Evolutionary conservation across 345 rosid species (phyloP).

Genomic region (Rhodomyrtus tomentosa): DNA sequence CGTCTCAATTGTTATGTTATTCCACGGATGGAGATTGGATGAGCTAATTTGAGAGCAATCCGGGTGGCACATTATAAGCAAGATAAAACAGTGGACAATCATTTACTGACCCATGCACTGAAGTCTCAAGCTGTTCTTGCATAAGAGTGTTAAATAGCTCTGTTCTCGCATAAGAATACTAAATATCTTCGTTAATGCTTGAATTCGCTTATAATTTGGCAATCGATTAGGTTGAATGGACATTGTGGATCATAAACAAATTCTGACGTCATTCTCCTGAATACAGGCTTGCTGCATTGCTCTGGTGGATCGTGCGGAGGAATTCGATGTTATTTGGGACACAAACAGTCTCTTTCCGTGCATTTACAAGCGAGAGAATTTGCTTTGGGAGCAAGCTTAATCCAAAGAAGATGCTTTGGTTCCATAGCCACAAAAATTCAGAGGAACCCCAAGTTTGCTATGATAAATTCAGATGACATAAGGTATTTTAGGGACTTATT

Average conservation of each 20-base stretch:
- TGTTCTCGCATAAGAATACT: not conserved
- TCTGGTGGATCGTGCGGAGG: not conserved
- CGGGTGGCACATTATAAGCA: not conserved
- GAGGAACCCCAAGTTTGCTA: constrained; percentile 60
- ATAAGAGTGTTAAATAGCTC: not conserved
- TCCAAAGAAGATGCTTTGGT: constrained; percentile 32
- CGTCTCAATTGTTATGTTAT: not conserved
- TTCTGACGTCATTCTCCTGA: not conserved
- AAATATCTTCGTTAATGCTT: not conserved
- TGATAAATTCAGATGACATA: constrained; percentile 51
- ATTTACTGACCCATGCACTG: not conserved
- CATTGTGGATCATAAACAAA: not conserved
- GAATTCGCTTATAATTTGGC: not conserved
- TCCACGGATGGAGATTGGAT: not conserved
- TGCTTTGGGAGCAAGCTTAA: constrained; percentile 2
- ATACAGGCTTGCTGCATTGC: not conserved
- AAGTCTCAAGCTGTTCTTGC: not conserved
- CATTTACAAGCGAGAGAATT: not conserved
- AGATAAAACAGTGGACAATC: not conserved
- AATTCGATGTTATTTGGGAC: not conserved
- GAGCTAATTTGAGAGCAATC: not conserved
- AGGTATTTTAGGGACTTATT: constrained; percentile 49
- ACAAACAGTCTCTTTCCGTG: not conserved
- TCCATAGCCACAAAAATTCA: constrained; percentile 22
- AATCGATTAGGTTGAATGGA: not conserved